Conservation (phyloP, 1,139 yeast genomes). For the Eremothecium sinecaudum region DNA sequence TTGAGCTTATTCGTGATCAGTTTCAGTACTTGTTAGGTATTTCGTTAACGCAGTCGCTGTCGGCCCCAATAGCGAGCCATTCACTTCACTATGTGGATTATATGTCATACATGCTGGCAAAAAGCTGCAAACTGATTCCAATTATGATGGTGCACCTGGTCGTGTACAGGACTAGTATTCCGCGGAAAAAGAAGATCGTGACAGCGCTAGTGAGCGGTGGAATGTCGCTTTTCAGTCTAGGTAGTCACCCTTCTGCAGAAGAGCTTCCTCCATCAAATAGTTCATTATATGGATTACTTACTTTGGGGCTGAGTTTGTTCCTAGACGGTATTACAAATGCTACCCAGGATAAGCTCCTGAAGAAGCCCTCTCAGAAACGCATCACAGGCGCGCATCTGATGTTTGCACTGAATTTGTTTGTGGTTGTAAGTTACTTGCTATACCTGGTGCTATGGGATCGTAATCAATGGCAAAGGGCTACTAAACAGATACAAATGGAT, state of each 20-base stretch:
- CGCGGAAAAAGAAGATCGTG: conserved; percentile 65
- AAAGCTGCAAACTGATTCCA: conserved; percentile 88
- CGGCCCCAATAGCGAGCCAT: conserved; percentile 72
- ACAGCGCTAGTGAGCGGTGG: conserved; percentile 73
- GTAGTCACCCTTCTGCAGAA: conserved; percentile 19
- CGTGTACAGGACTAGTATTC: conserved; percentile 65
- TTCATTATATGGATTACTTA: conserved; percentile 46
- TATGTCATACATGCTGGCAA: conserved; percentile 74
- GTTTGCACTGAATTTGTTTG: conserved; percentile 59
- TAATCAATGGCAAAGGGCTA: conserved; percentile 16
- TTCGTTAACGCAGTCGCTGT: conserved; percentile 68
- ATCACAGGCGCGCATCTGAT: conserved; percentile 78
- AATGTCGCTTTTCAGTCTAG: conserved; percentile 65
- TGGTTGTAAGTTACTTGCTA: conserved; percentile 36
- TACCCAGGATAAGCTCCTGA: conserved; percentile 80
- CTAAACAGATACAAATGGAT: conserved; percentile 32
- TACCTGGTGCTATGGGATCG: conserved; percentile 27
- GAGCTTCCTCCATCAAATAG: conserved; percentile 23
- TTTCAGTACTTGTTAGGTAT: conserved; percentile 45
- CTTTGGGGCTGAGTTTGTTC: conserved; percentile 54
- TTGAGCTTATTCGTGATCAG: conserved; percentile 24
- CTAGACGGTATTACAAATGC: conserved; percentile 90
- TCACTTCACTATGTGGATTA: conserved; percentile 79
- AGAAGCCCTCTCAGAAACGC: conserved; percentile 48
- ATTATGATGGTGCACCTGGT: conserved; percentile 75